phyloP scores from a whole-genome alignment of 257 asterid species.

The Solanum habrochaites region DNA sequence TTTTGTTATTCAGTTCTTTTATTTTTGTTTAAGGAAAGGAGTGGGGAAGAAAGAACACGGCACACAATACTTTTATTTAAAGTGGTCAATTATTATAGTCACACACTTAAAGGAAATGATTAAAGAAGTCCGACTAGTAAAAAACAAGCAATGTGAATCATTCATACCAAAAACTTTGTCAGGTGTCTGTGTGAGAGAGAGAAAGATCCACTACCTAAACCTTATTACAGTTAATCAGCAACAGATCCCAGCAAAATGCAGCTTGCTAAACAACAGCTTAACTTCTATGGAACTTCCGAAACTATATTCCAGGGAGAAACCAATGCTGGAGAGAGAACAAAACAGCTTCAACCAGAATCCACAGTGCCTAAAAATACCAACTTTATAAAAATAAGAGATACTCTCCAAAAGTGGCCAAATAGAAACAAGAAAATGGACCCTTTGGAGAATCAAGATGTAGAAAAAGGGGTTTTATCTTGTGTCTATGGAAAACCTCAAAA shows the following conservation, averaged over 20 bases:
- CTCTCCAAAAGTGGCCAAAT: background rate
- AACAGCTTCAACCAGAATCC: background rate
- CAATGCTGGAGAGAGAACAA: background rate
- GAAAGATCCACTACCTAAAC: background rate
- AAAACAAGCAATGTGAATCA: background rate
- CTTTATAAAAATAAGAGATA: background rate
- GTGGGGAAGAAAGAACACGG: background rate
- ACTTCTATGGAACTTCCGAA: background rate
- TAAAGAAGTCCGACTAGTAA: background rate
- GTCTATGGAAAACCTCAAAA: background rate
- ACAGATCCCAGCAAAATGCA: background rate
- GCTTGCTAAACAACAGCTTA: background rate
- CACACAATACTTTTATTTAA: background rate
- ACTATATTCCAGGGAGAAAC: background rate
- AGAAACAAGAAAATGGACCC: background rate
- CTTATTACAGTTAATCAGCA: background rate
- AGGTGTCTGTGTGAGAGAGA: background rate
- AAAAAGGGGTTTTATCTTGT: background rate
- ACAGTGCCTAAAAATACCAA: background rate
- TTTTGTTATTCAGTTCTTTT: background rate
- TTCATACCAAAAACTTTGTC: background rate
- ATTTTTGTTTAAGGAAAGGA: background rate
- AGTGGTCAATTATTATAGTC: background rate
- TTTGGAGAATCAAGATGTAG: background rate
- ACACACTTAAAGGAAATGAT: background rate